These are phyloP conservation scores for Persicaria tinctoria DNA, from an alignment of 148 eudicot genomes.

Conservation along the genomic window DNA sequence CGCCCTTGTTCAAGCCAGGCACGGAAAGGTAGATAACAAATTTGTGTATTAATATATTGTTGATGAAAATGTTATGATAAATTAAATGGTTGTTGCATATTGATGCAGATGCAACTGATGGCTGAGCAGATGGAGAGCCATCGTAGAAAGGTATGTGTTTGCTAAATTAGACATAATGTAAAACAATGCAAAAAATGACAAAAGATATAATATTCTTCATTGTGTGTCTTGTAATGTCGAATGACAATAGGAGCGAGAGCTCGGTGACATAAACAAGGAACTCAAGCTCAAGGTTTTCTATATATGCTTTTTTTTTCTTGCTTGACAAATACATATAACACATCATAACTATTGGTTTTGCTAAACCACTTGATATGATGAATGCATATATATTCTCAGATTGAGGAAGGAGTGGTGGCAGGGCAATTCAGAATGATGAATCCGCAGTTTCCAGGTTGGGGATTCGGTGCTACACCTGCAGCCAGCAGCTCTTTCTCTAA, in stretches of 20 bases:
- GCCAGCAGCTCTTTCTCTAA: slow-evolving; percentile 29
- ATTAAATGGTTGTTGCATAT: no score
- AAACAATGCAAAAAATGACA: neutral
- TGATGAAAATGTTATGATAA: no score
- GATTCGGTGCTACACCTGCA: slow-evolving; percentile 20
- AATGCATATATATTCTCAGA: slow-evolving; percentile 9
- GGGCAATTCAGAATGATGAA: slow-evolving; percentile 5
- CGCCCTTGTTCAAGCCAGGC: slow-evolving; percentile 72
- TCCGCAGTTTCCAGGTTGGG: slow-evolving; percentile 25
- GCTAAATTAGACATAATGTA: neutral
- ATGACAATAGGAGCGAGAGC: slow-evolving; percentile 71
- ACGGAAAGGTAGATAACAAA: no score
- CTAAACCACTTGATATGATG: neutral
- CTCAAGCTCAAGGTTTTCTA: slow-evolving; percentile 73
- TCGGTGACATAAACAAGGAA: slow-evolving; percentile 85
- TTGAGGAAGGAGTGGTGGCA: neutral
- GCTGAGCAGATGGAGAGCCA: slow-evolving; percentile 83
- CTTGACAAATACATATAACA: neutral
- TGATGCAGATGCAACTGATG: slow-evolving; percentile 69
- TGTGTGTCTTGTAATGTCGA: neutral
- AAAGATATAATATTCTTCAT: no score
- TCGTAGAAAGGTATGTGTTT: slow-evolving; percentile 56
- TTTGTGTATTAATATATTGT: no score
- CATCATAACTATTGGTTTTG: no score
- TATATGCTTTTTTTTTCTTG: no score